A percentile compares a stretch with the other conserved stretches of the same genome.
phyloP scores from a whole-genome alignment of 2,329 filamentous ascomycete species.

The Alternaria conjuncta region DNA sequence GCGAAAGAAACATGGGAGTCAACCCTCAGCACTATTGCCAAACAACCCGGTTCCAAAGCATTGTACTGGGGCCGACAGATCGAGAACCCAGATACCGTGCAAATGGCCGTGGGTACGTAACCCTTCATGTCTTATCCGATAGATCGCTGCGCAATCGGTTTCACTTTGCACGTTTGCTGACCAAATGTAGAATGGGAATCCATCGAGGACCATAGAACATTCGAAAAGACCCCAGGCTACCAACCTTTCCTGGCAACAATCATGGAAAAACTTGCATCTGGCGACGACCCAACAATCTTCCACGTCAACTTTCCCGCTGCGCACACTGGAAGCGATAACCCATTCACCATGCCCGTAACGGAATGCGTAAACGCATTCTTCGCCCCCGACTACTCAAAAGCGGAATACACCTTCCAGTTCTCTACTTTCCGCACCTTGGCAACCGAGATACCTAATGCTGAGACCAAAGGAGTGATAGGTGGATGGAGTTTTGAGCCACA shows the following conservation, averaged over 20 bases:
- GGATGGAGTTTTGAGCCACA: constrained; percentile 47
- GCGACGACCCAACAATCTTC: constrained; percentile 29
- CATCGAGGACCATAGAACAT: constrained; percentile 49
- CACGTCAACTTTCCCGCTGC: constrained; percentile 44
- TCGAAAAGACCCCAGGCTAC: constrained; percentile 49
- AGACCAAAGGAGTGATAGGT: constrained; percentile 33
- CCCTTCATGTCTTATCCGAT: constrained; percentile 11
- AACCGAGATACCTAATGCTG: constrained; percentile 36
- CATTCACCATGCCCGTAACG: constrained; percentile 54
- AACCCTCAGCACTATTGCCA: constrained; percentile 42
- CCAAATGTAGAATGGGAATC: constrained; percentile 52
- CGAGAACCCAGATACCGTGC: constrained; percentile 48
- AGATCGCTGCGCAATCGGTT: background rate
- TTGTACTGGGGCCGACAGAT: constrained; percentile 48
- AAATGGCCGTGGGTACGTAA: constrained; percentile 52
- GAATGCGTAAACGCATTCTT: constrained; percentile 58
- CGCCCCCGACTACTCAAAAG: constrained; percentile 33
- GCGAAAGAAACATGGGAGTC: constrained; percentile 40
- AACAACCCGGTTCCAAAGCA: constrained; percentile 46
- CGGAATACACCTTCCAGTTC: constrained; percentile 39
- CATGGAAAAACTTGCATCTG: constrained; percentile 32
- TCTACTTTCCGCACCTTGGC: constrained; percentile 48
- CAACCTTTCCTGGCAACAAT: constrained; percentile 46
- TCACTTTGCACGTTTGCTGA: background rate
- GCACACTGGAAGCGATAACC: constrained; percentile 23